Conservation (phyloP, 2,329 filamentous ascomycete species). For the Aspergillus sp. region DNA sequence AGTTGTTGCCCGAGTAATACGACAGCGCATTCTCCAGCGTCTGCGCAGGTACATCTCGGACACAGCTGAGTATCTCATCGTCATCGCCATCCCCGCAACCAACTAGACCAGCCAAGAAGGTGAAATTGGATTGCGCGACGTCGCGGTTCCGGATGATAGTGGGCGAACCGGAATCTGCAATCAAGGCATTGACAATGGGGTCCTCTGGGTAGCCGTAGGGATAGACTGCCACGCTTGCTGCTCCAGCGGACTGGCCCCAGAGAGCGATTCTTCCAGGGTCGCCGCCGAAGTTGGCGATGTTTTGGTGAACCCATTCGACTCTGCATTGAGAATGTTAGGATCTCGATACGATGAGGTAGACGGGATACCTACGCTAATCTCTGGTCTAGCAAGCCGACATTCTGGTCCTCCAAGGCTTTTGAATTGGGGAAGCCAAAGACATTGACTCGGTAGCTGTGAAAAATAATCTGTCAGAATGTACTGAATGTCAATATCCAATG, state of each 20-base stretch:
- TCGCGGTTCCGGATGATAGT: not conserved
- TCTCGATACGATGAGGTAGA: not conserved
- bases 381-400: conserved; percentile 20
- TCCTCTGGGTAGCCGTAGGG: conserved; percentile 28
- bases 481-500: conserved; percentile 26
- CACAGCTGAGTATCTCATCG: not conserved
- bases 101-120: not conserved
- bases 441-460: conserved; percentile 24
- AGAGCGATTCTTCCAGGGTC: conserved; percentile 1
- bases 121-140: not conserved
- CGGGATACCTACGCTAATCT: not conserved
- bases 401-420: conserved; percentile 8
- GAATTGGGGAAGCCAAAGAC: conserved; percentile 22
- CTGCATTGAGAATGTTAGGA: not conserved
- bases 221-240: not conserved
- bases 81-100: not conserved
- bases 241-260: conserved; percentile 9
- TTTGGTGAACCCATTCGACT: conserved; percentile 9
- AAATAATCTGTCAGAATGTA: conserved; percentile 26
- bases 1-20: not conserved
- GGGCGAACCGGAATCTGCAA: conserved; percentile 18
- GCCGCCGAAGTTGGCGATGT: conserved; percentile 13
- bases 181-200: conserved; percentile 22
- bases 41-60: not conserved
- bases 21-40: not conserved